phyloP scores from a whole-genome alignment of 805 yeast species.

The Kregervanrija delftensis region DNA sequence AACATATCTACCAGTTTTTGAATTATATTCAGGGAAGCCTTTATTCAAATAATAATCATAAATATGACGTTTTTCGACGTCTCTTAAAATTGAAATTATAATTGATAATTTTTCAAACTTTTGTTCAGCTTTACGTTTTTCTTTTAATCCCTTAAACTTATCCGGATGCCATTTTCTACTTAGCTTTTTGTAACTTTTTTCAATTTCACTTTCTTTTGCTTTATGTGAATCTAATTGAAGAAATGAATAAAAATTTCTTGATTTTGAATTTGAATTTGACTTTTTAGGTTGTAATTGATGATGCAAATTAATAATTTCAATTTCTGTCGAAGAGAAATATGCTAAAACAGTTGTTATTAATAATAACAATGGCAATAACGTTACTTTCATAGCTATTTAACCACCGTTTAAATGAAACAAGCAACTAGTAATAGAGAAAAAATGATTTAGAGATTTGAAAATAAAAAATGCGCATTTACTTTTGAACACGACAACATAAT shows the following conservation, averaged over 20 bases:
- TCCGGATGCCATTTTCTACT: conserved; percentile 84
- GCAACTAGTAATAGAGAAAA: too few relatives aligned
- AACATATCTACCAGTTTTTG: conserved; percentile 4
- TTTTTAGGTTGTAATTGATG: conserved; percentile 11
- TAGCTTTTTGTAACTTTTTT: conserved; percentile 60
- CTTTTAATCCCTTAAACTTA: conserved; percentile 42
- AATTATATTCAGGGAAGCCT: conserved; percentile 82
- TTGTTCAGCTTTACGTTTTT: conserved; percentile 49
- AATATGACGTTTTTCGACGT: conserved; percentile 48
- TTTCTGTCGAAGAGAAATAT: conserved; percentile 9
- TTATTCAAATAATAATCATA: conserved; percentile 78
- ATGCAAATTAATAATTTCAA: conserved; percentile 11
- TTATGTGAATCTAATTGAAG: conserved; percentile 19
- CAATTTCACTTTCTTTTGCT: conserved; percentile 47
- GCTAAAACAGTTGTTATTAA: conserved; percentile 4
- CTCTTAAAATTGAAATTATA: conserved; percentile 67
- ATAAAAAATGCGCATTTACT: too few relatives aligned
- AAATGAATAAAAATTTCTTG: conserved; percentile 11
- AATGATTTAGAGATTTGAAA: too few relatives aligned
- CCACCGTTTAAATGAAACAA: too few relatives aligned
- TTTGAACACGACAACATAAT: too few relatives aligned
- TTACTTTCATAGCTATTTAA: too few relatives aligned
- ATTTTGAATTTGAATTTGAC: neutral
- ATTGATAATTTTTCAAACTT: conserved; percentile 73
- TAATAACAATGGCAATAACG: neutral